phyloP scores from a whole-genome alignment of 352 stramenopile species.

The Sclerospora graminicola region DNA sequence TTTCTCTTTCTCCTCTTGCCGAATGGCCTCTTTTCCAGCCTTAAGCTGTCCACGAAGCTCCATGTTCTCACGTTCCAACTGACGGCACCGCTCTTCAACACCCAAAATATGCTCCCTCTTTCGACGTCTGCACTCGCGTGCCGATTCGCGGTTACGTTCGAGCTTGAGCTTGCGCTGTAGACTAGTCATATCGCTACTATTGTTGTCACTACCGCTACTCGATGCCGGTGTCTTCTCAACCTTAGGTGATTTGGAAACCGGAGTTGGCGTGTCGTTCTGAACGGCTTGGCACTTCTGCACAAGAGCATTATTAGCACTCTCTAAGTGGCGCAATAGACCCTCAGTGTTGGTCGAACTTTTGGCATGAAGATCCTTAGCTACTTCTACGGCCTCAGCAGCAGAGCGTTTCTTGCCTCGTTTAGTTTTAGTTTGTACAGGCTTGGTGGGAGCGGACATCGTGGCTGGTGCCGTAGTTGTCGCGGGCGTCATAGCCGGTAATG shows the following conservation, averaged over 20 bases:
- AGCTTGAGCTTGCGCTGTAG: conserved; percentile 78
- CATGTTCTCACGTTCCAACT: conserved; percentile 87
- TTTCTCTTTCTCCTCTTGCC: conserved; percentile 79
- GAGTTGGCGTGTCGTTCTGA: conserved; percentile 1
- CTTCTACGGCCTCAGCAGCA: conserved; percentile 30
- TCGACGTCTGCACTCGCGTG: conserved; percentile 82
- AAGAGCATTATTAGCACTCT: conserved; percentile 63
- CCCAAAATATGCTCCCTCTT: conserved; percentile 82
- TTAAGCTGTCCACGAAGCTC: conserved; percentile 87
- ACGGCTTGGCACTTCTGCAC: conserved; percentile 46
- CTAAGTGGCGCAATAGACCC: conserved; percentile 52
- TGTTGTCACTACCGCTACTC: conserved; percentile 50
- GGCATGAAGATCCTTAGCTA: conserved; percentile 15
- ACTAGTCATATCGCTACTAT: conserved; percentile 17
- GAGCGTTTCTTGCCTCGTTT: conserved; percentile 48
- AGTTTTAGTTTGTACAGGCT: conserved; percentile 12
- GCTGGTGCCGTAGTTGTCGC: conserved; percentile 6
- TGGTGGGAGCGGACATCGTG: conserved; percentile 17
- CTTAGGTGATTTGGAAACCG: conserved; percentile 32
- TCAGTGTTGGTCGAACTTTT: conserved; percentile 47
- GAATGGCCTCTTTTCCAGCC: conserved; percentile 78
- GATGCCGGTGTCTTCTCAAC: conserved; percentile 29
- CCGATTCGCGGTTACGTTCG: conserved; percentile 88
- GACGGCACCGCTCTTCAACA: conserved; percentile 68
- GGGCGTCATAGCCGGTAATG: conserved; percentile 13